phyloP scores from a whole-genome alignment of 345 rosid species.

The Bruguiera parviflora region DNA sequence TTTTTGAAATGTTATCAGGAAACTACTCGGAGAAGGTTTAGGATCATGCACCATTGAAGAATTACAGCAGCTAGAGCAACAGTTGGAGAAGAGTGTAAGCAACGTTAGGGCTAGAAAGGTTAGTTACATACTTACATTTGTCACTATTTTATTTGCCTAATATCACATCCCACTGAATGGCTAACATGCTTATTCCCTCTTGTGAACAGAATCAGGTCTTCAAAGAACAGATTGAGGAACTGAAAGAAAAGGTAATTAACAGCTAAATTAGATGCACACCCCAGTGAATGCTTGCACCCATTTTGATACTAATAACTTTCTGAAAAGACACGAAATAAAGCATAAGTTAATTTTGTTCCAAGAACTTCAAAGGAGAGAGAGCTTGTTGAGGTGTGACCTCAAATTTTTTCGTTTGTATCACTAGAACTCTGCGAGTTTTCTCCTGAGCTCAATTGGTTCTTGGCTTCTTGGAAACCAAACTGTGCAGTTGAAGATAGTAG shows the following conservation, averaged over 20 bases:
- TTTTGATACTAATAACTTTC: too few relatives aligned
- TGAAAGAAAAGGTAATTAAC: constrained; percentile 58
- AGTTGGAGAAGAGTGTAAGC: constrained; percentile 38
- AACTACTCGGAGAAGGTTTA: constrained; percentile 39
- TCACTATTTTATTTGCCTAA: not conserved
- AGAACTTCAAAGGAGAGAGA: too few relatives aligned
- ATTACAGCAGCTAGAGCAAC: constrained; percentile 37
- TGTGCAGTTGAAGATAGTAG: not conserved
- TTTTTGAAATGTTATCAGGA: constrained; percentile 23
- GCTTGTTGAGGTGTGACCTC: too few relatives aligned
- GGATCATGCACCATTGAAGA: constrained; percentile 40
- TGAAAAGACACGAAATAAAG: too few relatives aligned
- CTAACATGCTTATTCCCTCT: not conserved
- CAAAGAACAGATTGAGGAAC: constrained; percentile 62
- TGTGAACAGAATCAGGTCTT: constrained; percentile 61
- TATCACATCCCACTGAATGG: not conserved
- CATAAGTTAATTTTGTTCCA: too few relatives aligned
- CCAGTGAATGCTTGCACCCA: too few relatives aligned
- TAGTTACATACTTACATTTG: too few relatives aligned
- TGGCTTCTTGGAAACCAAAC: not conserved
- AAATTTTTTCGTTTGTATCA: too few relatives aligned
- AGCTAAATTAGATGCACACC: not conserved
- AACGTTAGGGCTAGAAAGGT: constrained; percentile 43
- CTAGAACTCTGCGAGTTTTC: too few relatives aligned
- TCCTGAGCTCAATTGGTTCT: too few relatives aligned